Evolutionary conservation across 2,329 filamentous ascomycete genomes (phyloP).

Genomic region (Karstenula rhodostoma): DNA sequence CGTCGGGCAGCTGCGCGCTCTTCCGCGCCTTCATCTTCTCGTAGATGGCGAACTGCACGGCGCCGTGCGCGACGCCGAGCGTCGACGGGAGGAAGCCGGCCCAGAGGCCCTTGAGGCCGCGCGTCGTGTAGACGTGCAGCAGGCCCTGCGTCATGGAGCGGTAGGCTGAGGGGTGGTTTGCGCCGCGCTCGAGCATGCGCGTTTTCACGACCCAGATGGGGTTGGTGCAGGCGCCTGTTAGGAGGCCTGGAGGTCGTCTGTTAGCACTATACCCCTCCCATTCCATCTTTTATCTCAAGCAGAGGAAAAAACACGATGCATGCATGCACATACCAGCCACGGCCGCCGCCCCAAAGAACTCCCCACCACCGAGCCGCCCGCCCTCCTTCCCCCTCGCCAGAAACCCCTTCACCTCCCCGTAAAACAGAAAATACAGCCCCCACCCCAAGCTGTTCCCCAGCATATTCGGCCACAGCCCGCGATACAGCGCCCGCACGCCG

Average conservation of each 20-base stretch:
- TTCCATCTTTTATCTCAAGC: neutral
- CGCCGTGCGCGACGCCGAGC: slow-evolving; percentile 88
- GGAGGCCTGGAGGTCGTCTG: slow-evolving; percentile 62
- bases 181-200: slow-evolving; percentile 89
- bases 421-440: slow-evolving; percentile 89
- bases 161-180: slow-evolving; percentile 79
- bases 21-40: slow-evolving; percentile 75
- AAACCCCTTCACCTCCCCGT: slow-evolving; percentile 66
- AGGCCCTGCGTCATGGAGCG: slow-evolving; percentile 77
- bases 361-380: slow-evolving; percentile 64
- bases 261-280: slow-evolving; percentile 6
- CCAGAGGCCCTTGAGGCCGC: slow-evolving; percentile 85
- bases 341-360: slow-evolving; percentile 83
- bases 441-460: slow-evolving; percentile 90
- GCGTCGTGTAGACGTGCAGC: slow-evolving; percentile 69
- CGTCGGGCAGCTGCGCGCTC: slow-evolving; percentile 45
- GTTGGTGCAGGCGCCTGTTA: slow-evolving; percentile 86
- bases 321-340: slow-evolving; percentile 63
- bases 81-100: slow-evolving; percentile 83
- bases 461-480: slow-evolving; percentile 88
- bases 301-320: neutral
- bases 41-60: slow-evolving; percentile 95
- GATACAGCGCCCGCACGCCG: slow-evolving; percentile 76
- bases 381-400: slow-evolving; percentile 54
- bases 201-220: slow-evolving; percentile 99